Evolutionary conservation across 345 rosid genomes (phyloP).

Genomic region (Noccaea caerulescens): DNA sequence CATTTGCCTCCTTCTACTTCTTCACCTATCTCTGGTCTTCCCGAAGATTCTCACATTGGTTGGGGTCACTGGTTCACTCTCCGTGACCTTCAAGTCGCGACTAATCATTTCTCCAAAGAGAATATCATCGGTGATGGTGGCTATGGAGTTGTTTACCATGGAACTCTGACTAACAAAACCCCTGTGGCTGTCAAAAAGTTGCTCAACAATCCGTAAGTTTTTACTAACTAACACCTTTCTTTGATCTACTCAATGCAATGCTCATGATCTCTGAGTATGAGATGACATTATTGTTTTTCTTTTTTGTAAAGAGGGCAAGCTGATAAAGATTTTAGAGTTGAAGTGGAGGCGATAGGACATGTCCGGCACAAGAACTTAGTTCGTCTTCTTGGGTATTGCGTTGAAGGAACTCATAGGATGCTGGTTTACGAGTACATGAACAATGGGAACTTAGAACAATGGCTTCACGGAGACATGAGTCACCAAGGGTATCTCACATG

Average conservation of each 20-base stretch:
- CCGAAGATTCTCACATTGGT: constrained; percentile 85
- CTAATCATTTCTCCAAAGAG: constrained; percentile 75
- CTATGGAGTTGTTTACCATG: constrained; percentile 90
- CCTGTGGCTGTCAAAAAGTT: constrained; percentile 95
- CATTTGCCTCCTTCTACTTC: constrained; percentile 60
- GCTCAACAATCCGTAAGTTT: constrained; percentile 83
- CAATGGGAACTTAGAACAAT: constrained; percentile 94
- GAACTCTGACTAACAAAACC: constrained; percentile 67
- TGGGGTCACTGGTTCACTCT: constrained; percentile 99
- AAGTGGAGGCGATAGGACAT: constrained; percentile 96
- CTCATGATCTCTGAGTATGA: constrained; percentile 36
- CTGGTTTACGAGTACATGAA: constrained; percentile 88
- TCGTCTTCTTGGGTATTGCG: constrained; percentile 93
- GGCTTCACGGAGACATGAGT: constrained; percentile 88
- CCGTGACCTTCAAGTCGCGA: constrained; percentile 86
- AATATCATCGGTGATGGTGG: constrained; percentile 96
- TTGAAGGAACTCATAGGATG: constrained; percentile 94
- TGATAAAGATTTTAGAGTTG: constrained; percentile 95
- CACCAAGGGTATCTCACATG: constrained; percentile 82
- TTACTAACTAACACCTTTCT: neutral
- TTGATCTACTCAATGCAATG: constrained; percentile 15
- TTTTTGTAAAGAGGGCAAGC: constrained; percentile 78
- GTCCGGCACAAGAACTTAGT: constrained; percentile 96
- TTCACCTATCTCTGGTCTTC: constrained; percentile 82
- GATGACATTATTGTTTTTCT: neutral